Evolutionary conservation across 129 eudicot genomes (phyloP).

Genomic region (Flaveria brownii): DNA sequence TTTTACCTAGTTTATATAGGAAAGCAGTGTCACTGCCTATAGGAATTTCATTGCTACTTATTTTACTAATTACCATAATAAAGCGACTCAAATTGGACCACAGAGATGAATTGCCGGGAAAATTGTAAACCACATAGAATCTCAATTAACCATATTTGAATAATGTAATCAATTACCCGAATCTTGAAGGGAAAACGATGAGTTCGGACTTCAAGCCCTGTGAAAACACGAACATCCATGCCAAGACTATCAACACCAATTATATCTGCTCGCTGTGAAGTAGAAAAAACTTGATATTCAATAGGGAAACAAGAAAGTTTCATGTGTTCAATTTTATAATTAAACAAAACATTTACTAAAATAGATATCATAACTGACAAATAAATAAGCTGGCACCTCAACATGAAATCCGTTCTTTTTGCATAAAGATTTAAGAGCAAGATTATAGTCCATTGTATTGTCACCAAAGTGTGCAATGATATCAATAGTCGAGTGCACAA

Average conservation of each 20-base stretch:
- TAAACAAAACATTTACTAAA: not conserved
- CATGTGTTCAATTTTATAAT: not conserved
- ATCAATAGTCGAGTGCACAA: conserved; percentile 57
- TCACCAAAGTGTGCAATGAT: conserved; percentile 54
- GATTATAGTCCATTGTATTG: conserved; percentile 36
- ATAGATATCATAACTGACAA: not conserved
- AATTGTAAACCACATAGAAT: not conserved
- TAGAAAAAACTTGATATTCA: not conserved
- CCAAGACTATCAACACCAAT: conserved; percentile 83
- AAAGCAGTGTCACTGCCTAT: too few relatives aligned
- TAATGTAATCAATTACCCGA: conserved; percentile 43
- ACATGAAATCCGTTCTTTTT: conserved; percentile 67
- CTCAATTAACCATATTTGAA: not conserved
- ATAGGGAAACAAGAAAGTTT: not conserved
- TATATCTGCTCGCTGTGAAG: conserved; percentile 59
- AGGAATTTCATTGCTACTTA: too few relatives aligned
- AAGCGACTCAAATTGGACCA: too few relatives aligned
- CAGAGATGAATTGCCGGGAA: too few relatives aligned
- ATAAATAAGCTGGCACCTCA: conserved; percentile 44
- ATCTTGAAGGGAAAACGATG: conserved; percentile 78
- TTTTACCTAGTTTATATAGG: too few relatives aligned
- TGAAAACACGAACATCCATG: conserved; percentile 65
- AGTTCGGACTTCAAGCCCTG: conserved; percentile 69
- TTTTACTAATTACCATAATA: too few relatives aligned
- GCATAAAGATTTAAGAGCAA: conserved; percentile 74